phyloP scores from a whole-genome alignment of 2,329 filamentous ascomycete genomes.

The Aspergillus neoniger region DNA sequence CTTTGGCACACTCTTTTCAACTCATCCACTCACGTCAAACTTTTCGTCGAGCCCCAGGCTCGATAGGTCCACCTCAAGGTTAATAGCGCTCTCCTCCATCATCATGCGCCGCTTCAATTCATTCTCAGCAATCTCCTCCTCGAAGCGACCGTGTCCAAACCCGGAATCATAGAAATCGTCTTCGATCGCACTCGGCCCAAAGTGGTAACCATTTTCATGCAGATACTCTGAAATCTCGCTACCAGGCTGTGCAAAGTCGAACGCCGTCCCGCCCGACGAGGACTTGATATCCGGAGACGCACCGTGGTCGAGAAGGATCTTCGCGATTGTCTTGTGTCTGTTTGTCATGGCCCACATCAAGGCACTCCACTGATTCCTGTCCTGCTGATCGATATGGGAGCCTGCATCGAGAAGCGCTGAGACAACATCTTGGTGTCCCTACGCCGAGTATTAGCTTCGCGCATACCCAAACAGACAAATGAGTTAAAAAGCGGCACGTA shows the following conservation, averaged over 20 bases:
- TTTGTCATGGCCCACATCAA: conserved; percentile 99
- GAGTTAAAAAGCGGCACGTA: conserved; percentile 47
- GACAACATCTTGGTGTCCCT: conserved; percentile 90
- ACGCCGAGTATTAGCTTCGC: conserved; percentile 1
- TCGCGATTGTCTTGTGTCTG: conserved; percentile 92
- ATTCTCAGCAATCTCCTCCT: conserved; percentile 95
- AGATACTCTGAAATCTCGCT: conserved; percentile 97
- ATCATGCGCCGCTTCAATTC: conserved; percentile 88
- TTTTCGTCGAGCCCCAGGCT: conserved; percentile 96
- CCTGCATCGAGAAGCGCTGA: conserved; percentile 80
- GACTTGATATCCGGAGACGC: conserved; percentile 96
- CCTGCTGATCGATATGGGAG: conserved; percentile 86
- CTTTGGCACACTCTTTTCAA: not conserved
- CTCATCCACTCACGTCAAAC: conserved; percentile 67
- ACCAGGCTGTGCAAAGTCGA: conserved; percentile 92
- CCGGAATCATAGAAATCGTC: conserved; percentile 95
- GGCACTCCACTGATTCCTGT: conserved; percentile 95
- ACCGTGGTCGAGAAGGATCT: conserved; percentile 85
- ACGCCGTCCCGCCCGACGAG: conserved; percentile 86
- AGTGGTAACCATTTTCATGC: conserved; percentile 85
- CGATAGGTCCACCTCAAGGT: conserved; percentile 92
- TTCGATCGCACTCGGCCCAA: conserved; percentile 39
- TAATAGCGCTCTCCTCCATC: conserved; percentile 99
- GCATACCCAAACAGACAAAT: not conserved
- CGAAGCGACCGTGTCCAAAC: conserved; percentile 88